Evolutionary conservation across 1,284 basidiomycete species (phyloP).

Genomic region (Ceratobasidium sp.): DNA sequence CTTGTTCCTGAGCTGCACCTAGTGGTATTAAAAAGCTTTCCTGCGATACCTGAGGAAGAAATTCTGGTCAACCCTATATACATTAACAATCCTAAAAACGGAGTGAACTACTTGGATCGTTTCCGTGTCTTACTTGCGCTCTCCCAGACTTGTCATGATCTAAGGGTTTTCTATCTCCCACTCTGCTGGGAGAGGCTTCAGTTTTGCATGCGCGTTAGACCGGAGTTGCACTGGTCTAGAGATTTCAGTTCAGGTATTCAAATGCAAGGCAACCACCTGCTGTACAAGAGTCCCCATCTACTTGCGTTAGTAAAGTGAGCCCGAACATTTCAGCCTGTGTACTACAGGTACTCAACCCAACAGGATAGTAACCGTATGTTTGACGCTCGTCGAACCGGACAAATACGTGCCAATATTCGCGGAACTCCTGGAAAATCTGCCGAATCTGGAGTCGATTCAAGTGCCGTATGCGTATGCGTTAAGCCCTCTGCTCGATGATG

Average conservation of each 20-base stretch:
- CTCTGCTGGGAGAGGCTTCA: slow-evolving; percentile 15
- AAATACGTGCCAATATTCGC: neutral
- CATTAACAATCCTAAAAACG: neutral
- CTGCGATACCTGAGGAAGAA: neutral
- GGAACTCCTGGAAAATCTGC: slow-evolving; percentile 2
- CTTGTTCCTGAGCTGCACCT: neutral
- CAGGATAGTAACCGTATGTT: neutral
- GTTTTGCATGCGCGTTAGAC: neutral
- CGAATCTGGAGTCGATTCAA: slow-evolving; percentile 14
- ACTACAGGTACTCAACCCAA: neutral
- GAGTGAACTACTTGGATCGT: neutral
- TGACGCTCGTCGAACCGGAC: neutral
- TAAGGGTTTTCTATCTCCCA: neutral
- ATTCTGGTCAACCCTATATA: neutral
- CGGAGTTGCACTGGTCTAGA: neutral
- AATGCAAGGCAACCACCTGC: neutral
- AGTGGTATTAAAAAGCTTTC: neutral
- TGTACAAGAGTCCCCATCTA: neutral
- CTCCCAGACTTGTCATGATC: slow-evolving; percentile 4
- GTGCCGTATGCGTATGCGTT: neutral
- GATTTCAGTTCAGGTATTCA: neutral
- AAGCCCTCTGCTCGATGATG: neutral
- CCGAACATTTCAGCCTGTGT: neutral
- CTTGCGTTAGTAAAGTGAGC: neutral
- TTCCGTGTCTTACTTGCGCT: neutral